Base-by-base conservation (phyloP, 345 rosid genomes). In the Punica granatum region DNA sequence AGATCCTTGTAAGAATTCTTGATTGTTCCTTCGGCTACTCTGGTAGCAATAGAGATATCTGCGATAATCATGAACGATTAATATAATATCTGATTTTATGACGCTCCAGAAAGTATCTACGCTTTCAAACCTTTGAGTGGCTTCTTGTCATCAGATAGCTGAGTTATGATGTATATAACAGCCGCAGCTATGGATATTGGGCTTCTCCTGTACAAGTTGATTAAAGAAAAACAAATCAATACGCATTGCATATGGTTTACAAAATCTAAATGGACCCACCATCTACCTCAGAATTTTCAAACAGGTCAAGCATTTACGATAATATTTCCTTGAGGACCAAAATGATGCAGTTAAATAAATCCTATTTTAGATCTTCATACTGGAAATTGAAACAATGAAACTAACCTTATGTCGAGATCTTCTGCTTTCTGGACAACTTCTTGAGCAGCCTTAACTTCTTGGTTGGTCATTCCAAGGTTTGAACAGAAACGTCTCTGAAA, bases 381-480 rank as follows among this genome's bases (percentile, higher is more conserved):
- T n/a, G n/a, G n/a, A n/a, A n/a, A n/a, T n/a, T n/a, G 41, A 11
- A 37, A 37, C 41, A 5, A 3, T 26, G 12, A 39, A 72, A 68
- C 70, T 33, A 32, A 84, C 88, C 88, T 81, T 75, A 84, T 81
- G 72, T 84, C 85, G 54, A 81, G 69, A 67, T 74, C 82, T 69
- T 84, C 85, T 61, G 85, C 79, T 67, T 84, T 84, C 75, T 74
- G 77, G 35, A 81, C 85, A 37, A 80, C 81, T 69, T 81, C 88
- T 68, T 84, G 85, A 43, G 88, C 88, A 33, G 88, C 88, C 81
- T 81, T 84, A 64, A 84, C 78, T 37, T 77, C 88, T 79, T 81
- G 82, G 67, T 84, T 79, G 41, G 76, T 77, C 85, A 84, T 79
- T 70, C 84, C 85, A 73, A 84, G 85, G 53, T 79, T 77, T 35